phyloP scores from a whole-genome alignment of 805 yeast genomes.

The Saturnispora sekii region DNA sequence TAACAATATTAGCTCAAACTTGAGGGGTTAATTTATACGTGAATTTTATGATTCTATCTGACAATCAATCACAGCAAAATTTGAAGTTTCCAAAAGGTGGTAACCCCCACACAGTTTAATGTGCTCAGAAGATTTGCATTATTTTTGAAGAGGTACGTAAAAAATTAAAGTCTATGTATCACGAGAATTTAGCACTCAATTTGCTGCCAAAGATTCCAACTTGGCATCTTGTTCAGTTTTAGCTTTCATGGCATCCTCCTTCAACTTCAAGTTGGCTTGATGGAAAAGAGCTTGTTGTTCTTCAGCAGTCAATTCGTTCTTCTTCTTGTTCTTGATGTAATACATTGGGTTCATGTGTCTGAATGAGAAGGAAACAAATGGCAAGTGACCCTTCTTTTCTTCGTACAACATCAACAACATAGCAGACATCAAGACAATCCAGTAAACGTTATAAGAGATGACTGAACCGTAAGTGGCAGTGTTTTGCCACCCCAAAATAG shows the following conservation, averaged over 20 bases:
- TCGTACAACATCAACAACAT: constrained; percentile 58
- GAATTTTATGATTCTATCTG: too few species aligned
- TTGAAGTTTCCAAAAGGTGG: too few species aligned
- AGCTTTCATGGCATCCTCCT: background rate
- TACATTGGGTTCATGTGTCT: constrained; percentile 57
- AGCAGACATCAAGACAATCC: constrained; percentile 53
- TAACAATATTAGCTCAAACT: too few species aligned
- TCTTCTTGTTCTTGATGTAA: constrained; percentile 54
- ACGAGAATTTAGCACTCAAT: too few species aligned
- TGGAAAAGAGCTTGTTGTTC: constrained; percentile 41
- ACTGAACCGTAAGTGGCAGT: constrained; percentile 88
- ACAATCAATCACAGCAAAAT: too few species aligned
- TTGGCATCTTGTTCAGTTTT: background rate
- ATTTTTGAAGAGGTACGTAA: too few species aligned
- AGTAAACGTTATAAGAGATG: constrained; percentile 74
- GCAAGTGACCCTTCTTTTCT: constrained; percentile 71
- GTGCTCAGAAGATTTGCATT: too few species aligned
- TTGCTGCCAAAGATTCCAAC: background rate
- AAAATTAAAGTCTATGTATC: too few species aligned
- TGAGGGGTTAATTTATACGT: too few species aligned
- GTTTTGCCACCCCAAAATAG: constrained; percentile 91
- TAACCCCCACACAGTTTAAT: too few species aligned
- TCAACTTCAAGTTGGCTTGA: constrained; percentile 20
- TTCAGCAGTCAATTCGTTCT: constrained; percentile 37
- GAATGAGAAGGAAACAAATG: constrained; percentile 42